Evolutionary conservation across 2,329 filamentous ascomycete genomes (phyloP).

Genomic region (Ceratocystis diversiconidia): DNA sequence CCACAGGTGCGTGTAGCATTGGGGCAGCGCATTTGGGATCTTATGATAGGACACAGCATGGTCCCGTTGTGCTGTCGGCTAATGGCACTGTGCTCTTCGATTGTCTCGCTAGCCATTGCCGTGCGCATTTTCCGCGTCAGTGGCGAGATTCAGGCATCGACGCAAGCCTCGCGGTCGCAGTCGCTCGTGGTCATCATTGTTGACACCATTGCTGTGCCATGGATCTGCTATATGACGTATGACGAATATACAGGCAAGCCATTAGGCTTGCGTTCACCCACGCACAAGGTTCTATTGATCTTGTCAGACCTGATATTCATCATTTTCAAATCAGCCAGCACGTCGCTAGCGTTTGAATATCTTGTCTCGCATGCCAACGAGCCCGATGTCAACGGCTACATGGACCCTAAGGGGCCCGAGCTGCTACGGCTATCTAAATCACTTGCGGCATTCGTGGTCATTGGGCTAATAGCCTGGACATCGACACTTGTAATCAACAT

Average conservation of each 20-base stretch:
- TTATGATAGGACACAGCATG: conserved; percentile 65
- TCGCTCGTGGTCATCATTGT: conserved; percentile 81
- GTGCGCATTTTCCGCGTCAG: conserved; percentile 53
- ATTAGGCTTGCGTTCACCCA: conserved; percentile 67
- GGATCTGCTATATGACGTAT: conserved; percentile 84
- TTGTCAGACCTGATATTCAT: conserved; percentile 92
- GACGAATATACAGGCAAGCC: conserved; percentile 95
- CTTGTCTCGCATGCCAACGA: conserved; percentile 48
- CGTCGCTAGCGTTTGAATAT: conserved; percentile 77
- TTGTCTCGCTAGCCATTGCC: conserved; percentile 66
- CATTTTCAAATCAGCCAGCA: conserved; percentile 88
- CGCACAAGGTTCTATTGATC: conserved; percentile 77
- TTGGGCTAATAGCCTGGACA: conserved; percentile 80
- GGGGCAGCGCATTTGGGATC: conserved; percentile 48
- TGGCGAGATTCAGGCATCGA: conserved; percentile 24
- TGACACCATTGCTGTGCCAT: conserved; percentile 76
- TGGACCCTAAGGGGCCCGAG: conserved; percentile 12
- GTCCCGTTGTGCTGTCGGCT: conserved; percentile 75
- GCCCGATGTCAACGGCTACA: conserved; percentile 13
- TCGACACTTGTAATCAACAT: conserved; percentile 79
- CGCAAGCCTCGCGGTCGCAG: conserved; percentile 50
- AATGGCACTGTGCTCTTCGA: conserved; percentile 68
- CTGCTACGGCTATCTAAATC: conserved; percentile 38
- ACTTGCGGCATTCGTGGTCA: conserved; percentile 61
- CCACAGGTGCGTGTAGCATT: conserved; percentile 25